Evolutionary conservation across 805 yeast genomes (phyloP), one percentile per base, ranked within the genome.

Genomic region (Wickerhamiella spandovensis): DNA sequence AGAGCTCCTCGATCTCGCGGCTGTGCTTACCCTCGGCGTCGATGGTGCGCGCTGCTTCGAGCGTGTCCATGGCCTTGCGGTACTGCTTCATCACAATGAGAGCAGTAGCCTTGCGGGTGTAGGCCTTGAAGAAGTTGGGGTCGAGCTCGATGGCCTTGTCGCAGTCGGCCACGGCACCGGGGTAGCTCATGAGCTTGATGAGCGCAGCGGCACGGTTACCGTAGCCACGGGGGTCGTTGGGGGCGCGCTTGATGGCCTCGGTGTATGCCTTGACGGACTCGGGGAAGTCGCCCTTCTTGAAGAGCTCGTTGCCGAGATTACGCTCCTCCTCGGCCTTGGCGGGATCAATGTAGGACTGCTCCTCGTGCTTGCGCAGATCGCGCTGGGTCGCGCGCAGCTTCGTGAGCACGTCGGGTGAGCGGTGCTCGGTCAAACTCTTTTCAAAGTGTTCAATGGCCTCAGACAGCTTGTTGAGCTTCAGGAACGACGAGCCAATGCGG

Each of bases 171-270:
- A 92, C 82, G 17, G 95, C 97, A 58, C 90, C 97, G 18, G 97
- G 97, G 84, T 90, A 92, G 12, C 96, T 86, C 84, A 90, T 79
- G 58, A 92, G 77, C 69, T 92, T 92, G 45, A 95, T 82, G 64
- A 84, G 77, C 1, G 95, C 95, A 39, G 98, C 98, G 48, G 99
- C 98, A 70, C 99, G 84, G 73, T 92, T 92, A 35, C 95, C 88
- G 68, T 88, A 92, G 51, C 97, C 97, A 68, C 96, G 80, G 22
- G 95, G 94, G 68, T 92, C 97, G 51, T 79, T 79, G 51, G 99
- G 99, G n/a, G 89, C 88, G 67, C 99, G 84, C 71, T 88, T 86
- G 61, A 90, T 74, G 89, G 92, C 92, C 70, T 92, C 98, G 47
- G 94, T 75, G 70, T 92, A 92, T 4, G 95, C 84, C 66, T 84